Conservation (phyloP, 345 rosid genomes). For the Balakata baccata region DNA sequence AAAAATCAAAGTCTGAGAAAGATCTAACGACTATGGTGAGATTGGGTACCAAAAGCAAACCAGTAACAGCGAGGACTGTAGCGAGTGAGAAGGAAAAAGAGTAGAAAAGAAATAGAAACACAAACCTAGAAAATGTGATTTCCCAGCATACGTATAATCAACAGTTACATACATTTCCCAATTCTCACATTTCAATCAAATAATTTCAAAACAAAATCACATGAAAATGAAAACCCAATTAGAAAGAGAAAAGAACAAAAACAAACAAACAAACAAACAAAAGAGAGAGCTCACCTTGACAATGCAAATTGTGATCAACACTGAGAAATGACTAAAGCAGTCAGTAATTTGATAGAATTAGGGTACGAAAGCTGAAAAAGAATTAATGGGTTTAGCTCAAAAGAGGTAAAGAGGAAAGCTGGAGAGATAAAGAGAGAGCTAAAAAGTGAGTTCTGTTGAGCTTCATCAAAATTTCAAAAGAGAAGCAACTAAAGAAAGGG, state of each 20-base stretch:
- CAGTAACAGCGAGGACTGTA: neutral
- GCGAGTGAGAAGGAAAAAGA: neutral
- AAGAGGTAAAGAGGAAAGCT: conserved; percentile 1
- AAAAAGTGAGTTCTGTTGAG: conserved; percentile 2
- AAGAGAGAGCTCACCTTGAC: conserved; percentile 21
- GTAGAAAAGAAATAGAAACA: neutral
- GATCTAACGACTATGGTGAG: neutral
- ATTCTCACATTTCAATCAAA: conserved; percentile 16
- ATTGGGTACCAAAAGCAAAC: neutral
- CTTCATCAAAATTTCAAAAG: conserved; percentile 5
- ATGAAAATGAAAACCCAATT: too few species aligned
- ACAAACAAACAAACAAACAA: too few species aligned
- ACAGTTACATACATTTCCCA: neutral
- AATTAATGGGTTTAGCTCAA: conserved; percentile 5
- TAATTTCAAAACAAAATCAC: neutral
- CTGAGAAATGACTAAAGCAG: neutral
- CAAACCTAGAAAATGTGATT: neutral
- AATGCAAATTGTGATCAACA: conserved; percentile 20
- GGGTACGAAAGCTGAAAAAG: conserved; percentile 6
- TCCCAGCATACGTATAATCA: neutral
- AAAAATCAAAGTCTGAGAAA: neutral
- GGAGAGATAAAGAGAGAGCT: neutral
- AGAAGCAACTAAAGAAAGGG: conserved; percentile 1
- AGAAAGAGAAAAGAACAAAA: neutral
- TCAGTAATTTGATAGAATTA: neutral